Evolutionary conservation across 768 basidiomycete genomes (phyloP).

Genomic region (Rhizopogon sp.): DNA sequence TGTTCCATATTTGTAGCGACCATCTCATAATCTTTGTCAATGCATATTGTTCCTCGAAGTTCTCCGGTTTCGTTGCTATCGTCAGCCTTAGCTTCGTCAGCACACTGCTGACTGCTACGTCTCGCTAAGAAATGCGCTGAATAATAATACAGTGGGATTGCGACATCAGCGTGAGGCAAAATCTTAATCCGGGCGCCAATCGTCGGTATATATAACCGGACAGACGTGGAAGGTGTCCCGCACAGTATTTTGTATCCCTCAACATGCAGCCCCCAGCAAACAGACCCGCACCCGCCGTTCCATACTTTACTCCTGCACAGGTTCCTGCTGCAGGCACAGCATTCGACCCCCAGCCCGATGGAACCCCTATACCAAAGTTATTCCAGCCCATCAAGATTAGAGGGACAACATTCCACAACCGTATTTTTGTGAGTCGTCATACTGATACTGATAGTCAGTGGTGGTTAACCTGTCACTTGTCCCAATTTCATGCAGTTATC

Average conservation of each 20-base stretch:
- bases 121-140: background rate
- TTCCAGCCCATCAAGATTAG: constrained; percentile 13
- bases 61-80: too few species aligned
- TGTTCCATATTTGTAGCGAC: background rate
- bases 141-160: background rate
- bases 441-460: background rate
- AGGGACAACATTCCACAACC: constrained; percentile 48
- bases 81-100: background rate
- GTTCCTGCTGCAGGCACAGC: too few species aligned
- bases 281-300: constrained; percentile 21
- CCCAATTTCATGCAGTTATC: constrained; percentile 31
- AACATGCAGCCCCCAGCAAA: constrained; percentile 21
- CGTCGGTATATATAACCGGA: background rate
- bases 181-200: too few species aligned
- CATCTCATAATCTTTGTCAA: background rate
- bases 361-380: too few species aligned
- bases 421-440: constrained; percentile 41
- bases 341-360: too few species aligned
- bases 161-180: background rate
- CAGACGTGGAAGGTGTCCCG: background rate
- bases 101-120: background rate
- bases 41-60: background rate
- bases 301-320: too few species aligned
- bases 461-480: background rate
- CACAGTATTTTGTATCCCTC: background rate